Evolutionary conservation across 768 basidiomycete species (phyloP).

Genomic region (Trichaptum fuscoviolaceum): DNA sequence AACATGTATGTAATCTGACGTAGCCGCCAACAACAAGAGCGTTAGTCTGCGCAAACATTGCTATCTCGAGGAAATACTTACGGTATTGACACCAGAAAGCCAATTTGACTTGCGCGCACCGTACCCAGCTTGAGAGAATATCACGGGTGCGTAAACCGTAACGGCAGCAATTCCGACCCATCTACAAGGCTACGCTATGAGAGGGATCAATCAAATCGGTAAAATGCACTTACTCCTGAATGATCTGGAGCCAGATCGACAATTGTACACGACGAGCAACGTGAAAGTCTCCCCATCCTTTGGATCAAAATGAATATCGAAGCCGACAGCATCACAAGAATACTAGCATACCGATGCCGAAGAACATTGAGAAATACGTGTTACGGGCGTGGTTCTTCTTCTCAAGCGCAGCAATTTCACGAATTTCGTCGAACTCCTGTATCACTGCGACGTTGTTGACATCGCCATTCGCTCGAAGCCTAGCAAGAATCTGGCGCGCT

Average conservation of each 20-base stretch:
- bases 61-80: constrained; percentile 13
- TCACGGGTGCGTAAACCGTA: constrained; percentile 41
- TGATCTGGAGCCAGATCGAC: constrained; percentile 40
- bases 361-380: constrained; percentile 40
- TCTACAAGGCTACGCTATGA: constrained; percentile 14
- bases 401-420: constrained; percentile 34
- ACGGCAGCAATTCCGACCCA: constrained; percentile 44
- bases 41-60: neutral
- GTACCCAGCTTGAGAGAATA: constrained; percentile 40
- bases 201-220: neutral
- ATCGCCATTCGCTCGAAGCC: constrained; percentile 25
- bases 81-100: constrained; percentile 41
- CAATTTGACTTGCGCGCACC: constrained; percentile 37
- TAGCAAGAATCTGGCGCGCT: constrained; percentile 30
- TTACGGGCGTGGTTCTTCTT: constrained; percentile 35
- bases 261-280: constrained; percentile 38
- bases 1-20: constrained; percentile 39
- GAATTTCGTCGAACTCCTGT: constrained; percentile 33
- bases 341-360: constrained; percentile 26
- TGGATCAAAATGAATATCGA: neutral
- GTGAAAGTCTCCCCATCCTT: constrained; percentile 33
- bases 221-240: constrained; percentile 31
- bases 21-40: neutral
- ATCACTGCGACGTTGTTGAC: constrained; percentile 18
- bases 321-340: neutral